phyloP scores from a whole-genome alignment of 179 eudicot species.

The Beta corolliflora region DNA sequence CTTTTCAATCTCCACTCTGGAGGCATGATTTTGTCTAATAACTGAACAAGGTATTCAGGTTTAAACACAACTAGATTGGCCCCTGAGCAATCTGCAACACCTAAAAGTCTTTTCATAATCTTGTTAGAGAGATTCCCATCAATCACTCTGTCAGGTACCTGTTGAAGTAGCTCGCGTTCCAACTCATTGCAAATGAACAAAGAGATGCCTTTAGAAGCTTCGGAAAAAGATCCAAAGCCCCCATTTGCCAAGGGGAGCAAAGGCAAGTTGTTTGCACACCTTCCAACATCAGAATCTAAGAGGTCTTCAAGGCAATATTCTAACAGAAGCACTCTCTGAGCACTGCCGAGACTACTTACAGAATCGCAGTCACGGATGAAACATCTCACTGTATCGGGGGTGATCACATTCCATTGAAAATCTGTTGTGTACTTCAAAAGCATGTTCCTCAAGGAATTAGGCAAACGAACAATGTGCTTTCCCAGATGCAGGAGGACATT shows the following conservation, averaged over 20 bases:
- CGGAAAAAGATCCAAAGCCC: constrained; percentile 66
- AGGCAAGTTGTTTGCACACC: constrained; percentile 55
- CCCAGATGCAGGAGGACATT: constrained; percentile 75
- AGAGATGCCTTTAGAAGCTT: constrained; percentile 54
- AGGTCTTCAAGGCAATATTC: constrained; percentile 98
- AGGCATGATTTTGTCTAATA: constrained; percentile 75
- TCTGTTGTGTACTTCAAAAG: constrained; percentile 53
- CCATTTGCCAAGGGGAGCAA: constrained; percentile 96
- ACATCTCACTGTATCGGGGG: constrained; percentile 82
- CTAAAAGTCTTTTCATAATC: constrained; percentile 55
- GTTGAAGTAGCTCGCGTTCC: constrained; percentile 75
- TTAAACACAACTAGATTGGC: constrained; percentile 68
- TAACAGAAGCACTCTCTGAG: constrained; percentile 68
- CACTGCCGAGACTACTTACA: constrained; percentile 47
- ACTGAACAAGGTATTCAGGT: constrained; percentile 55
- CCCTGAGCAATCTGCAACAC: constrained; percentile 76
- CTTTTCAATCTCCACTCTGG: constrained; percentile 77
- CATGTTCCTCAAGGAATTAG: constrained; percentile 62
- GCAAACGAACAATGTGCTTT: constrained; percentile 83
- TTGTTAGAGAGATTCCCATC: constrained; percentile 61
- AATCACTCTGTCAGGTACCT: constrained; percentile 68
- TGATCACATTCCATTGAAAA: constrained; percentile 69
- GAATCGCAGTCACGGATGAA: constrained; percentile 57
- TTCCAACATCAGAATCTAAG: constrained; percentile 79
- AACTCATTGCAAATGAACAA: constrained; percentile 79